phyloP scores from a whole-genome alignment of 495 filamentous ascomycete species.

The Friedmanniomyces simplex region DNA sequence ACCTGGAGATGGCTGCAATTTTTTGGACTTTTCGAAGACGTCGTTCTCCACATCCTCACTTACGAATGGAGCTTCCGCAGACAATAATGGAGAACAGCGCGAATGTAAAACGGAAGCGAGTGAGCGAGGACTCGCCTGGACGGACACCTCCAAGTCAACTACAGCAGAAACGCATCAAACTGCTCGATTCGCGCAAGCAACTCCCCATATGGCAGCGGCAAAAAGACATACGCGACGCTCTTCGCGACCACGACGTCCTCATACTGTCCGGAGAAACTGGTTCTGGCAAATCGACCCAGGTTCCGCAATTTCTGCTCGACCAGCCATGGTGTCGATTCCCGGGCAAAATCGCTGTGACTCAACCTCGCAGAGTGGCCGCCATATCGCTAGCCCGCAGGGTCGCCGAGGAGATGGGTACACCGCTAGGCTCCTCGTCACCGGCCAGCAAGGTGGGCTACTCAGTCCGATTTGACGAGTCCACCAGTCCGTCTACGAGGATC shows the following conservation, averaged over 20 bases:
- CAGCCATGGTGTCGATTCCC: slow-evolving; percentile 61
- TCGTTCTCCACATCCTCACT: too few species aligned
- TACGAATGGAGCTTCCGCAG: too few species aligned
- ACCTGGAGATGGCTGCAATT: not conserved
- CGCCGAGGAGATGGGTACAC: slow-evolving; percentile 79
- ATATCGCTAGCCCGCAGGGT: slow-evolving; percentile 87
- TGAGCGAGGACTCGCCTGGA: not conserved
- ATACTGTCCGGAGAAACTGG: slow-evolving; percentile 90
- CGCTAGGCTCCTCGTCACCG: slow-evolving; percentile 52
- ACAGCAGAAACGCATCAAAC: slow-evolving; percentile 5
- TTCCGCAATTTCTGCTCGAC: slow-evolving; percentile 76
- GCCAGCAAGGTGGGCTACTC: slow-evolving; percentile 80
- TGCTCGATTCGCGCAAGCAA: slow-evolving; percentile 5
- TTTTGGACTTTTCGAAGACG: not conserved
- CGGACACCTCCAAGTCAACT: not conserved
- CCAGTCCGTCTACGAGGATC: slow-evolving; percentile 61
- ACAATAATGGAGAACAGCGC: not conserved
- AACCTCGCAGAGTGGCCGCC: slow-evolving; percentile 87
- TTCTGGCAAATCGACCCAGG: slow-evolving; percentile 93
- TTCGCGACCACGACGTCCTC: slow-evolving; percentile 63
- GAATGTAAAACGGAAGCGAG: slow-evolving; percentile 8
- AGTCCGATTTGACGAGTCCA: slow-evolving; percentile 84
- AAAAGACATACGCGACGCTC: slow-evolving; percentile 52
- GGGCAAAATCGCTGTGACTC: slow-evolving; percentile 88
- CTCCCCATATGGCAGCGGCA: slow-evolving; percentile 75